These are phyloP conservation scores for Arthrocladium fulminans DNA, from an alignment of 2,329 filamentous ascomycete species.

Conservation along the genomic window DNA sequence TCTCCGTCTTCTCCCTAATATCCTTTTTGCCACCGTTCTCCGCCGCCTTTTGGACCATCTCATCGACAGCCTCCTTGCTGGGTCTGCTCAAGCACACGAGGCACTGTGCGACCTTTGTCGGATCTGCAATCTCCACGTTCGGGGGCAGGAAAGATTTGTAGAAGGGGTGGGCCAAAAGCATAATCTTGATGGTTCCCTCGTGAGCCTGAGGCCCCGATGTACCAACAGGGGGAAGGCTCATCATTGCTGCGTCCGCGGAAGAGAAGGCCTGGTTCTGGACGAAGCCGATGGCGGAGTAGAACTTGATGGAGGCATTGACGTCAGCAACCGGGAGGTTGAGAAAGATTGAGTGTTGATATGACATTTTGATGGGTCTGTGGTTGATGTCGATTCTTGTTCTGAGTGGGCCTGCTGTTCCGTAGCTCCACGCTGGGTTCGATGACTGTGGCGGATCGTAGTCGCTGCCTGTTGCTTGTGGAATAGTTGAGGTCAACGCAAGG, in stretches of 20 bases:
- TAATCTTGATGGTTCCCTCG: conserved; percentile 12
- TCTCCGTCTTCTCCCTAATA: conserved; percentile 1
- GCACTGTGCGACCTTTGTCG: conserved; percentile 9
- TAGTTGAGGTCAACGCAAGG: neutral
- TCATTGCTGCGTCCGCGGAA: conserved; percentile 1
- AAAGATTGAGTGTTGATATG: conserved; percentile 12
- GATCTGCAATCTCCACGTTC: conserved; percentile 2
- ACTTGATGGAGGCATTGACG: conserved; percentile 12
- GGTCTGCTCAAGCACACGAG: conserved; percentile 11
- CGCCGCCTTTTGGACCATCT: conserved; percentile 7
- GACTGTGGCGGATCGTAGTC: neutral
- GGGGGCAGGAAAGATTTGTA: conserved; percentile 13
- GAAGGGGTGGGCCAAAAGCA: conserved; percentile 11
- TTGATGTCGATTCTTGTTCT: neutral
- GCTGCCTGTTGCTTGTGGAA: neutral
- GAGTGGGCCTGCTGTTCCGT: neutral
- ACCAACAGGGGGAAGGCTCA: conserved; percentile 12
- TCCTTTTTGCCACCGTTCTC: conserved; percentile 7
- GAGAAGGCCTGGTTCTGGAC: conserved; percentile 18
- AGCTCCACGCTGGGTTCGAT: neutral
- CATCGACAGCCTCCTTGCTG: conserved; percentile 10
- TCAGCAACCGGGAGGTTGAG: conserved; percentile 16
- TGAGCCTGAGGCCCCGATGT: conserved; percentile 7
- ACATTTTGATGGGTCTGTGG: neutral
- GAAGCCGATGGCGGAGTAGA: conserved; percentile 18